Base-by-base conservation (phyloP, 768 basidiomycete genomes). In the Clavaria fumosa region DNA sequence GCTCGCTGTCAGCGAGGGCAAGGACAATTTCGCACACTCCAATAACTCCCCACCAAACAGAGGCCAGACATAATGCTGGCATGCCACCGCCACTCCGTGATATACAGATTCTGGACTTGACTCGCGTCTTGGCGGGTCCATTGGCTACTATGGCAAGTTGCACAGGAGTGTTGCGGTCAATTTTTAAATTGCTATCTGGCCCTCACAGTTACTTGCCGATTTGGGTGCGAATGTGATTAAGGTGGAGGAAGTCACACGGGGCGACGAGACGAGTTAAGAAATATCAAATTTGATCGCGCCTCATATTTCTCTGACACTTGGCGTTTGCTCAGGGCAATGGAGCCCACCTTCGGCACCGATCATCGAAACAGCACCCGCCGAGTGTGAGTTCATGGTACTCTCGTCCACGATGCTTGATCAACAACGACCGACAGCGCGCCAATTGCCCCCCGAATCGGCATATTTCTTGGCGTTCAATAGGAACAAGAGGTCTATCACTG, bases 121-220 rank as follows among this genome's bases (percentile, higher is more conserved):
- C 89, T 10, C 70, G 91, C 20, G 81, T 95, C 1, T 61, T 96
- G 34, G 89, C 89, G n/a, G 88, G 86, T 0, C 89, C 89, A 28
- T 80, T 78, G 2, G 74, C 79, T 14, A 84, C 88, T 2, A 85
- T 93, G 89, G 17, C 17, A n/a, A n/a, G n/a, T 31, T 31, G 7
- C 5, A 3, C 3, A 31, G 3, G 5, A 3, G 5, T 3, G 30
- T 31, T n/a, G 17, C 17, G 30, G 17, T 7, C 17, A 31, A n/a
- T 31, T 17, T 7, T 5, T 17, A 31, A 17, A 32, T 32, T 17
- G 89, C 86, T 0, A 89, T 89, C 22, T 80, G 79, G 1, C 74
- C 80, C n/a, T 84, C 88, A 1, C 84, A 91, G 89, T 67, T 93
- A 43, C 66, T 95, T n/a, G 89, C 78, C 5, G 88, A 91, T 58